These are phyloP conservation scores for Cordyceps militaris DNA, from an alignment of 2,329 filamentous ascomycete species.

Conservation along the genomic window DNA sequence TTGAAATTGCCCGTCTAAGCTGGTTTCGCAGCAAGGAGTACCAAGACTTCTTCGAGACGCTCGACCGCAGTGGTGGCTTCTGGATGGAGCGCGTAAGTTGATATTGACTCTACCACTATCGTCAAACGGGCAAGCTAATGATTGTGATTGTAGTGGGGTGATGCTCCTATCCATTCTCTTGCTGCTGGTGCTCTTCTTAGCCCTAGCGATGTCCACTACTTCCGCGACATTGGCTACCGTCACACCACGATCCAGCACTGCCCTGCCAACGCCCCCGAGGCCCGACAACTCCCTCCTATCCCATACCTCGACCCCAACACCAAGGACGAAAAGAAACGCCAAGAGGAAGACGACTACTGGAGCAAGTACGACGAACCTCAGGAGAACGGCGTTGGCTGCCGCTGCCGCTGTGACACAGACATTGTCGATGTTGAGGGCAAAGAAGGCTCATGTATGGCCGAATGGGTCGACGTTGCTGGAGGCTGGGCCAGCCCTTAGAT, in stretches of 20 bases:
- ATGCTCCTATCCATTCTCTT: conserved; percentile 95
- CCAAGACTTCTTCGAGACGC: conserved; percentile 97
- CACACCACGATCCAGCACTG: conserved; percentile 99
- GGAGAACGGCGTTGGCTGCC: conserved; percentile 94
- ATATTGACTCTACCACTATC: neutral
- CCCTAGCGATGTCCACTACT: conserved; percentile 88
- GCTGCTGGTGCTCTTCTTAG: conserved; percentile 82
- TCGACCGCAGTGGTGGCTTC: conserved; percentile 96
- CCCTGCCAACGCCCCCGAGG: conserved; percentile 82
- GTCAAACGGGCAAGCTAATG: neutral
- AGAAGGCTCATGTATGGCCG: conserved; percentile 85
- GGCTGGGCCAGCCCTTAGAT: conserved; percentile 64
- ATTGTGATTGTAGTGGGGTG: conserved; percentile 69
- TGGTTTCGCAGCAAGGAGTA: conserved; percentile 98
- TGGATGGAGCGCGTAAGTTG: conserved; percentile 89
- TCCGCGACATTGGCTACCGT: conserved; percentile 96
- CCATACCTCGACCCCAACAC: conserved; percentile 81
- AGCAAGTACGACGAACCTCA: conserved; percentile 77
- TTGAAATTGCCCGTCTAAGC: conserved; percentile 89
- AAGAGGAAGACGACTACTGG: conserved; percentile 96
- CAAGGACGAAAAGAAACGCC: conserved; percentile 70
- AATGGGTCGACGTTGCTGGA: conserved; percentile 96
- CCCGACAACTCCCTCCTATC: conserved; percentile 68
- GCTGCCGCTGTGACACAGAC: conserved; percentile 94
- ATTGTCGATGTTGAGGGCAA: conserved; percentile 98